These are phyloP conservation scores for Ogataea dorogensis DNA, from an alignment of 805 yeast genomes.

Conservation along the genomic window DNA sequence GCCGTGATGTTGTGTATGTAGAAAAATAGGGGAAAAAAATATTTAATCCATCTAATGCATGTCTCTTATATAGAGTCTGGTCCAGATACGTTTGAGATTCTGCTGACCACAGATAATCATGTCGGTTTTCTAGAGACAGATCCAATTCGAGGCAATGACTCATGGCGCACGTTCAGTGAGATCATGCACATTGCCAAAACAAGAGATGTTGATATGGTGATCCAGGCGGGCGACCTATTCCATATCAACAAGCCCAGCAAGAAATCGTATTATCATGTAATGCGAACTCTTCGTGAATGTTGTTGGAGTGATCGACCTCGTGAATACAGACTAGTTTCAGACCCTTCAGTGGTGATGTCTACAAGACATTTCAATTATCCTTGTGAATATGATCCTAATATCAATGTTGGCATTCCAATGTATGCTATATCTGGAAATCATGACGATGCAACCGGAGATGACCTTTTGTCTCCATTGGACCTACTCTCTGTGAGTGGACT, in stretches of 20 bases:
- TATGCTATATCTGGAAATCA: conserved; percentile 95
- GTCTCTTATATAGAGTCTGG: conserved; percentile 45
- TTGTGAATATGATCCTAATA: conserved; percentile 87
- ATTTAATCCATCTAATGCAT: conserved; percentile 31
- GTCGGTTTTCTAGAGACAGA: conserved; percentile 91
- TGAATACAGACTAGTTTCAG: conserved; percentile 78
- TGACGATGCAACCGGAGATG: conserved; percentile 92
- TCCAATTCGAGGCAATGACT: conserved; percentile 85
- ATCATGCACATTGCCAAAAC: conserved; percentile 67
- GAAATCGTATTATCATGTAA: conserved; percentile 80
- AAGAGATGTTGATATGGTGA: conserved; percentile 78
- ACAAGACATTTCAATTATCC: conserved; percentile 63
- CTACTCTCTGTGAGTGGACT: conserved; percentile 77
- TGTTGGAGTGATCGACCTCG: conserved; percentile 89
- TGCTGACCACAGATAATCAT: conserved; percentile 93
- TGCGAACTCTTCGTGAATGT: conserved; percentile 61
- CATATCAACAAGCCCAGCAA: conserved; percentile 88
- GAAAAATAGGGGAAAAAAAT: conserved; percentile 23
- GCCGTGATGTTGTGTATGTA: conserved; percentile 54
- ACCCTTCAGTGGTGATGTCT: conserved; percentile 62
- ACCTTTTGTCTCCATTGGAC: conserved; percentile 82
- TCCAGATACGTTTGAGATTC: conserved; percentile 68
- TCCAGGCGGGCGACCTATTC: conserved; percentile 92
- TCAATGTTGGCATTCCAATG: conserved; percentile 85
- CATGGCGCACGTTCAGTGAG: conserved; percentile 86